Evolutionary conservation across 2,329 filamentous ascomycete species (phyloP).

Genomic region (Fusarium kyushuense): DNA sequence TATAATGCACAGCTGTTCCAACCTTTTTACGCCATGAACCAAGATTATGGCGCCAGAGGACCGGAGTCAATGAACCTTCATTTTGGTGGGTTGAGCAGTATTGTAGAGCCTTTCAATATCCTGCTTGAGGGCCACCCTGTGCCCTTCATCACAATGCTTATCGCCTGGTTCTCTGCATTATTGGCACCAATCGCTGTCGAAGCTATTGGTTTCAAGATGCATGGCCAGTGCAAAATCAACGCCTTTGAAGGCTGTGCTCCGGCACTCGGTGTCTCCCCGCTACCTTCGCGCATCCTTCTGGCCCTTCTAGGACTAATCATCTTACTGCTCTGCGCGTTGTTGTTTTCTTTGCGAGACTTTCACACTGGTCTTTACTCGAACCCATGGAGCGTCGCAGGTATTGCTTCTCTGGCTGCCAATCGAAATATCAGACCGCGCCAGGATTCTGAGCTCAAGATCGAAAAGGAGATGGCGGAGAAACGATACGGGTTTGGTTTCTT

Average conservation of each 20-base stretch:
- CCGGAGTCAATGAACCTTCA: slow-evolving; percentile 58
- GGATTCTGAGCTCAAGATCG: slow-evolving; percentile 40
- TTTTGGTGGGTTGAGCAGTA: slow-evolving; percentile 54
- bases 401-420: slow-evolving; percentile 45
- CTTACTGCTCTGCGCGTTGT: slow-evolving; percentile 35
- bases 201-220: slow-evolving; percentile 46
- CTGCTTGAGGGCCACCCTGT: slow-evolving; percentile 50
- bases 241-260: slow-evolving; percentile 41
- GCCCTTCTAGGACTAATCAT: slow-evolving; percentile 39
- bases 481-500: slow-evolving; percentile 46
- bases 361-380: slow-evolving; percentile 47
- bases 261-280: slow-evolving; percentile 41
- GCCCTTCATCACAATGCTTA: slow-evolving; percentile 45
- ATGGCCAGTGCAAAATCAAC: slow-evolving; percentile 42
- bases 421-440: slow-evolving; percentile 38
- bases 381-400: slow-evolving; percentile 51
- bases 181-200: slow-evolving; percentile 43
- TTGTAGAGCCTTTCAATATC: slow-evolving; percentile 52
- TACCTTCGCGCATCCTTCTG: slow-evolving; percentile 33
- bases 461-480: slow-evolving; percentile 45
- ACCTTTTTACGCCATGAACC: slow-evolving; percentile 60
- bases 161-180: slow-evolving; percentile 42
- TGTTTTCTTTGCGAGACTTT: slow-evolving; percentile 41
- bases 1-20: slow-evolving; percentile 58
- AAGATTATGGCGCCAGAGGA: slow-evolving; percentile 54